Conservation (phyloP, 257 asterid genomes). For the Primulina eburnea region DNA sequence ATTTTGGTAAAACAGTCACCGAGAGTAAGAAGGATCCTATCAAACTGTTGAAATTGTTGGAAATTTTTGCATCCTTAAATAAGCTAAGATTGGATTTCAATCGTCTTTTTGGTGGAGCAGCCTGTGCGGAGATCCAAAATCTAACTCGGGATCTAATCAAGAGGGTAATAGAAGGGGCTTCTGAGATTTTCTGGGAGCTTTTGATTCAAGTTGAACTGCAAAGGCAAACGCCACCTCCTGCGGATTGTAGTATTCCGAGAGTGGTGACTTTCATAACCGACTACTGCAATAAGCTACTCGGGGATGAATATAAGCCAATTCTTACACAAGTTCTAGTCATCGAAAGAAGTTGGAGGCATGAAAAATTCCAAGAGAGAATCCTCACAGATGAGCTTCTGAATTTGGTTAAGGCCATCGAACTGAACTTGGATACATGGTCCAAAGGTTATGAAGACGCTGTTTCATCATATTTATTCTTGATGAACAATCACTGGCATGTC, state of each 20-base stretch:
- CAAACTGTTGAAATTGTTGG: conserved; percentile 71
- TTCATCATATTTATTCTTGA: conserved; percentile 56
- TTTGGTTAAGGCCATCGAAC: conserved; percentile 60
- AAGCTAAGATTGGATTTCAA: conserved; percentile 85
- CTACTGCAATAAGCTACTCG: conserved; percentile 82
- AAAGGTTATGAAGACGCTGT: conserved; percentile 55
- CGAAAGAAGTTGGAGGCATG: conserved; percentile 84
- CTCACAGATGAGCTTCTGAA: conserved; percentile 56
- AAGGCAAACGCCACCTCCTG: conserved; percentile 72
- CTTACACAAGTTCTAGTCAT: conserved; percentile 77
- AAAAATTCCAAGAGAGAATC: conserved; percentile 63
- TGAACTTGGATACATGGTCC: conserved; percentile 77
- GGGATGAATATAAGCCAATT: conserved; percentile 70
- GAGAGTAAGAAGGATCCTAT: conserved; percentile 90
- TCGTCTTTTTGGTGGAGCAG: conserved; percentile 78
- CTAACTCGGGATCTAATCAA: conserved; percentile 75
- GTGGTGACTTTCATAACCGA: conserved; percentile 74
- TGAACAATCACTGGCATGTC: conserved; percentile 85
- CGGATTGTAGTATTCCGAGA: conserved; percentile 75
- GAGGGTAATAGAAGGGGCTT: conserved; percentile 76
- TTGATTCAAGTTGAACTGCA: conserved; percentile 84
- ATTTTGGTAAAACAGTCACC: conserved; percentile 78
- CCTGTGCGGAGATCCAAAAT: conserved; percentile 79
- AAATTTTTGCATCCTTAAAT: conserved; percentile 73
- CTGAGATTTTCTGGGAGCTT: conserved; percentile 92